phyloP scores from a whole-genome alignment of 257 asterid species.

The Lycium ferocissimum region DNA sequence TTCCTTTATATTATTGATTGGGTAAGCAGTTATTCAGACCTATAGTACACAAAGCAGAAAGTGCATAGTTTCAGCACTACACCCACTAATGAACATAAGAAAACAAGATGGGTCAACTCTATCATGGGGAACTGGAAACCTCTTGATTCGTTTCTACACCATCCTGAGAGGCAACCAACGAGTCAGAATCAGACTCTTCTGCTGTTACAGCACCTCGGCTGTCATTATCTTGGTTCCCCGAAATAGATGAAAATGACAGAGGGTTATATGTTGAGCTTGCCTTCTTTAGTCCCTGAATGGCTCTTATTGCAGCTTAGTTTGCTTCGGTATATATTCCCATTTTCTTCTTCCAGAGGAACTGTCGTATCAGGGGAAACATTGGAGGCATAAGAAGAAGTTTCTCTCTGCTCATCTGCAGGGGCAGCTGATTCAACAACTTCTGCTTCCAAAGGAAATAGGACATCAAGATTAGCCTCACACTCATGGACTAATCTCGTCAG shows the following conservation, averaged over 20 bases:
- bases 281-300: slow-evolving; percentile 69
- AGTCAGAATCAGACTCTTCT: slow-evolving; percentile 63
- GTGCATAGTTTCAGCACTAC: background rate
- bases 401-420: slow-evolving; percentile 36
- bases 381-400: slow-evolving; percentile 33
- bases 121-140: slow-evolving; percentile 40
- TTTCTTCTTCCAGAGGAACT: slow-evolving; percentile 58
- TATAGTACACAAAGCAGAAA: background rate
- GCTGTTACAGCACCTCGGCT: slow-evolving; percentile 63
- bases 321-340: slow-evolving; percentile 66
- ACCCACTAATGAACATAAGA: background rate
- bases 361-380: slow-evolving; percentile 38
- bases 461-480: slow-evolving; percentile 84
- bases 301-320: slow-evolving; percentile 71
- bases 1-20: background rate
- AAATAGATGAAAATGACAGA: slow-evolving; percentile 64
- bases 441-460: slow-evolving; percentile 72
- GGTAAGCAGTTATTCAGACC: slow-evolving; percentile 15
- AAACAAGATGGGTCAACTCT: slow-evolving; percentile 32
- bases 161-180: slow-evolving; percentile 40
- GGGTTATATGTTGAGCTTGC: slow-evolving; percentile 80
- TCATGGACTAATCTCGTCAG: slow-evolving; percentile 75
- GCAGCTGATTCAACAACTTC: slow-evolving; percentile 70
- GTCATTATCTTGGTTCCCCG: slow-evolving; percentile 56
- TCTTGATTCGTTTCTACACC: slow-evolving; percentile 51